Evolutionary conservation across 2,329 filamentous ascomycete genomes (phyloP).

Genomic region (Xylaria sp.): DNA sequence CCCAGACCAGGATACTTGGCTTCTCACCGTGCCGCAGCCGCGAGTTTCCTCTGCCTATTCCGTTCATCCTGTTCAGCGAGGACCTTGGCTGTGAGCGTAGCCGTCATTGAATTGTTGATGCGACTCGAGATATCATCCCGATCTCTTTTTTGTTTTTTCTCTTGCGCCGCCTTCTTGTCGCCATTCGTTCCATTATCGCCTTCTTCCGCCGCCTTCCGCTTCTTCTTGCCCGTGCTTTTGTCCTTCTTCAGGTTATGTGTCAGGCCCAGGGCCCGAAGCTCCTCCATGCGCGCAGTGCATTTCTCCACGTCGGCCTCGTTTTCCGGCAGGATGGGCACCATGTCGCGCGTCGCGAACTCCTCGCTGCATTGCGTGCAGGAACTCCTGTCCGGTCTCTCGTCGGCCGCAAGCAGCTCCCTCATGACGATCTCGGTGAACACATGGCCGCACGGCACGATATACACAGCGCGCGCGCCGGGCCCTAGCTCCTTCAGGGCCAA

Average conservation of each 20-base stretch:
- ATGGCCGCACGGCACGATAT: slow-evolving; percentile 94
- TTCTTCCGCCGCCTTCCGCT: slow-evolving; percentile 56
- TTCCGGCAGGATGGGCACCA: slow-evolving; percentile 83
- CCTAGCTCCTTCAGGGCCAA: slow-evolving; percentile 89
- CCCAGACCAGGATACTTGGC: too few species aligned
- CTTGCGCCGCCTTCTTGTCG: slow-evolving; percentile 55
- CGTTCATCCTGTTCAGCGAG: slow-evolving; percentile 85
- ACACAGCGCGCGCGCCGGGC: slow-evolving; percentile 80
- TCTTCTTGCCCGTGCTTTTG: slow-evolving; percentile 74
- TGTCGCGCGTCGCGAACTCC: slow-evolving; percentile 75
- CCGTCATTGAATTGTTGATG: slow-evolving; percentile 90
- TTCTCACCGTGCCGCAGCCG: slow-evolving; percentile 46
- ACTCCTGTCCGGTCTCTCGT: slow-evolving; percentile 55
- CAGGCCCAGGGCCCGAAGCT: slow-evolving; percentile 76
- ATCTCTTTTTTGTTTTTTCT: slow-evolving; percentile 47
- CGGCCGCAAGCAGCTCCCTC: slow-evolving; percentile 69
- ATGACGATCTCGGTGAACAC: slow-evolving; percentile 90
- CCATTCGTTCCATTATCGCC: slow-evolving; percentile 40
- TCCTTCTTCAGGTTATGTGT: slow-evolving; percentile 91
- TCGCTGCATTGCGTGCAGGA: slow-evolving; percentile 78
- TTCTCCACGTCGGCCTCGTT: slow-evolving; percentile 75
- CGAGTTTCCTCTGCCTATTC: slow-evolving; percentile 81
- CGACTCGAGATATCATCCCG: slow-evolving; percentile 58
- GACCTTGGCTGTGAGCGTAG: slow-evolving; percentile 85
- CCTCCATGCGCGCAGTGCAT: slow-evolving; percentile 72